Conservation (phyloP, 2,329 filamentous ascomycete species). For the Aspergillus flavus region DNA sequence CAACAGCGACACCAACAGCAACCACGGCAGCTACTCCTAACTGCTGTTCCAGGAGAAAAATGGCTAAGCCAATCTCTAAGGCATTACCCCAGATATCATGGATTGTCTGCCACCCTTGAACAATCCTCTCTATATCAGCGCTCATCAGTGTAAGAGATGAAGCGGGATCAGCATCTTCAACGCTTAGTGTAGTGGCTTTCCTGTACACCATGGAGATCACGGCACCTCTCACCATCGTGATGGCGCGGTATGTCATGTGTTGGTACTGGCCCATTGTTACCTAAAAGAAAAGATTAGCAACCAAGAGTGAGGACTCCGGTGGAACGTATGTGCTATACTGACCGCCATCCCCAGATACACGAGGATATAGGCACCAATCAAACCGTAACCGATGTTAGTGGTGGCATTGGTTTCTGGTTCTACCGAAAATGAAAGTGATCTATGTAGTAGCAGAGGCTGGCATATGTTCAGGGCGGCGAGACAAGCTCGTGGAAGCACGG, state of each 20-base stretch:
- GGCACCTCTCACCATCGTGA: slow-evolving; percentile 47
- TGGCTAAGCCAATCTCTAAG: slow-evolving; percentile 49
- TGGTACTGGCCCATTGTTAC: slow-evolving; percentile 44
- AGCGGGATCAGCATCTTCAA: slow-evolving; percentile 38
- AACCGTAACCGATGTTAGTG: slow-evolving; percentile 43
- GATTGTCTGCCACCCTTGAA: slow-evolving; percentile 43
- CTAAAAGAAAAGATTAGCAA: slow-evolving; percentile 22
- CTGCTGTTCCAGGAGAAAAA: slow-evolving; percentile 45
- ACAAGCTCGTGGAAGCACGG: slow-evolving; percentile 35
- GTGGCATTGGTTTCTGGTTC: slow-evolving; percentile 30
- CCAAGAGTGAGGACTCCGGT: not conserved
- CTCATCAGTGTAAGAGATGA: slow-evolving; percentile 50
- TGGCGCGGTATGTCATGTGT: slow-evolving; percentile 46
- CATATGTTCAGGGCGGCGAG: slow-evolving; percentile 41
- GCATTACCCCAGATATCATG: slow-evolving; percentile 51
- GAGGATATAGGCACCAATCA: slow-evolving; percentile 48
- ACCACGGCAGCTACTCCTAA: slow-evolving; percentile 49
- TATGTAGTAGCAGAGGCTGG: slow-evolving; percentile 42
- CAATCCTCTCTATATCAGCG: slow-evolving; percentile 50
- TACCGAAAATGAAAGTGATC: slow-evolving; percentile 38
- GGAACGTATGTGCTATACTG: slow-evolving; percentile 16
- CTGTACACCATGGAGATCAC: slow-evolving; percentile 56
- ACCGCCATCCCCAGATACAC: slow-evolving; percentile 48
- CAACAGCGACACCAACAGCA: slow-evolving; percentile 47
- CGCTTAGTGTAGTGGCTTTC: slow-evolving; percentile 38